These are phyloP conservation scores for Powellomyces hirtus DNA, from an alignment of 192 early-diverging fungal species.

Conservation along the genomic window DNA sequence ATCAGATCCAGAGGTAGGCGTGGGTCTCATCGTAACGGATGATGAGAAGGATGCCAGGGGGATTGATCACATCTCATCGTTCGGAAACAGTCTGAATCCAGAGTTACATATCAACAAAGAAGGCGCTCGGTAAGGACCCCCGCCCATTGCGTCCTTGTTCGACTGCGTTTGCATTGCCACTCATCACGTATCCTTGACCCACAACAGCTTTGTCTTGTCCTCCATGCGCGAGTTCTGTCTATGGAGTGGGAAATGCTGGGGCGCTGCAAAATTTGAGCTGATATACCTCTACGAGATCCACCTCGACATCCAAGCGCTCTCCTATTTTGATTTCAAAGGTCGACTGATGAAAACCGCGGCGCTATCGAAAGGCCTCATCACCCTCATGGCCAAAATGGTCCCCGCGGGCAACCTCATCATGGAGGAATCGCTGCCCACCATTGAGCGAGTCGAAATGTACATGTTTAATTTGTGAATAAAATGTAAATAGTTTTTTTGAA, in stretches of 20 bases:
- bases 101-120: constrained; percentile 30
- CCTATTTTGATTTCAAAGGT: constrained; percentile 21
- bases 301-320: constrained; percentile 8
- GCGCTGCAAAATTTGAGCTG: constrained; percentile 27
- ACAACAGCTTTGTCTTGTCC: constrained; percentile 5
- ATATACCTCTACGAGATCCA: constrained; percentile 30
- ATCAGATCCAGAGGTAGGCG: constrained; percentile 29
- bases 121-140: constrained; percentile 12
- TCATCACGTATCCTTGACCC: neutral
- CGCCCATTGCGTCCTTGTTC: neutral
- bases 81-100: constrained; percentile 25
- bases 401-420: neutral
- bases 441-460: neutral
- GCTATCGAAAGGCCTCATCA: constrained; percentile 13
- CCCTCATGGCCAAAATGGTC: neutral
- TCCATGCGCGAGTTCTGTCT: constrained; percentile 30
- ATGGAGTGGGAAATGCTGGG: constrained; percentile 29
- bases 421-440: neutral
- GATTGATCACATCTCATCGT: too few relatives aligned
- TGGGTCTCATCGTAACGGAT: too few relatives aligned
- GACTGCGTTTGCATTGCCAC: neutral
- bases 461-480: neutral
- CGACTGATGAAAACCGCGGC: constrained; percentile 5
- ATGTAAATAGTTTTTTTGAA: too few relatives aligned
- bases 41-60: too few relatives aligned